Conservation (phyloP, 108 stramenopile genomes). For the Fistulifera pelliculosa region DNA sequence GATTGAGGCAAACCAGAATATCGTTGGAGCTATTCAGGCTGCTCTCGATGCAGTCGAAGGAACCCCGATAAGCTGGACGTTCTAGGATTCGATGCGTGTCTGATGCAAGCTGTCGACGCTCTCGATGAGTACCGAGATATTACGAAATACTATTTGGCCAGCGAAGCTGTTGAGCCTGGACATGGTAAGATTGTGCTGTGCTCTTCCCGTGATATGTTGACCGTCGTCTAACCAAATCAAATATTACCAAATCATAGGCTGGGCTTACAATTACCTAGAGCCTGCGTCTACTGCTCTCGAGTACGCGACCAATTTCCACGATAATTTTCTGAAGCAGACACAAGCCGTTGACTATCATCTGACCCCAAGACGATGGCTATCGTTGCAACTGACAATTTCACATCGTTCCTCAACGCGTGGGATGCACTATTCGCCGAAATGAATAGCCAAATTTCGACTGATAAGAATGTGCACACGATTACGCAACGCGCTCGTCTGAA, state of each 20-base stretch:
- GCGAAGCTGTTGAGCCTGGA: slow-evolving; percentile 27
- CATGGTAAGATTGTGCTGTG: slow-evolving; percentile 8
- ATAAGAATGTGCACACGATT: not conserved
- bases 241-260: slow-evolving; percentile 1
- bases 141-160: slow-evolving; percentile 18
- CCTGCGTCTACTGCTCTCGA: slow-evolving; percentile 11
- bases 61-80: slow-evolving; percentile 18
- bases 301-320: slow-evolving; percentile 15
- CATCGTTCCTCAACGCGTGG: slow-evolving; percentile 6
- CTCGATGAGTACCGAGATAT: slow-evolving; percentile 9
- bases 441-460: not conserved
- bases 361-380: slow-evolving; percentile 22
- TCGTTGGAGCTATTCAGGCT: slow-evolving; percentile 5
- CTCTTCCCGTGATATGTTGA: no score
- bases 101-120: slow-evolving; percentile 15
- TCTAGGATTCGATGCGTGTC: slow-evolving; percentile 27
- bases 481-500: slow-evolving; percentile 9
- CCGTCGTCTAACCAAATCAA: slow-evolving; percentile 6
- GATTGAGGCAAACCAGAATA: not conserved
- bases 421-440: slow-evolving; percentile 2
- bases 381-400: slow-evolving; percentile 8
- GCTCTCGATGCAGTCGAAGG: slow-evolving; percentile 10
- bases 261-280: slow-evolving; percentile 6
- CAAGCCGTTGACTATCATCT: slow-evolving; percentile 8
- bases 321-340: slow-evolving; percentile 7